Evolutionary conservation across 2,329 filamentous ascomycete species (phyloP), one percentile per base, ranked within the genome.

Genomic region (Orbilia quercus): DNA sequence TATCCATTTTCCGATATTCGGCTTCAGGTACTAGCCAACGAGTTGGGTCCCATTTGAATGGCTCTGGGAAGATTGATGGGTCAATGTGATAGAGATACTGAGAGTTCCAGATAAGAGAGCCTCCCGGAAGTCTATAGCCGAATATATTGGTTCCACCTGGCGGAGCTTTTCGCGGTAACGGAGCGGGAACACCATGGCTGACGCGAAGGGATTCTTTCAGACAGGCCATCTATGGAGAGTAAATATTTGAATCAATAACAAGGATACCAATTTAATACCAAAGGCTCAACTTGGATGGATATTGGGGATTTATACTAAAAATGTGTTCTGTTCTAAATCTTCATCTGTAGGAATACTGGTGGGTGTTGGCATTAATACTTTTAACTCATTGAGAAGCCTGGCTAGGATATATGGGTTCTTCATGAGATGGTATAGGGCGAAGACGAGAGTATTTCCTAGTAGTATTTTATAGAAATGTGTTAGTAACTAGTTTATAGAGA

Each of bases 151-250:
- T 47, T 9, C 67, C 67, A 2, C 2, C 20, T 2, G 12, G 2
- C 7, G 66, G 66, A 12, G 64, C 66, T 11, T 63, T 58, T 14
- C 64, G 51, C 14, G 66, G 40, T 14, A 71, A 5, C 4, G 67
- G 67, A 1, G 20, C 38, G 7, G 59, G 45, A n/a, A 31, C 38
- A 3, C 67, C 67, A 22, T 65, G 60, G 9, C 34, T 31, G 28
- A 72, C 53, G 23, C 67, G 58, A 11, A 72, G 59, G 6, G 67
- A 62, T 28, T 72, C 67, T 51, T 65, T 72, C 14, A 72, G 28
- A 36, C 58, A 64, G 7, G 67, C 58, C 23, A 42, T 50, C 20
- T 54, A 25, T 53, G 31, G 3, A 34, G 7, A 31, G n/a, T 53
- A 34, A 34, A 12, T 34, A 6, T 12, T 34, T 34, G 6, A 12